phyloP scores from a whole-genome alignment of 805 yeast species.

The Candida hispaniensis region DNA sequence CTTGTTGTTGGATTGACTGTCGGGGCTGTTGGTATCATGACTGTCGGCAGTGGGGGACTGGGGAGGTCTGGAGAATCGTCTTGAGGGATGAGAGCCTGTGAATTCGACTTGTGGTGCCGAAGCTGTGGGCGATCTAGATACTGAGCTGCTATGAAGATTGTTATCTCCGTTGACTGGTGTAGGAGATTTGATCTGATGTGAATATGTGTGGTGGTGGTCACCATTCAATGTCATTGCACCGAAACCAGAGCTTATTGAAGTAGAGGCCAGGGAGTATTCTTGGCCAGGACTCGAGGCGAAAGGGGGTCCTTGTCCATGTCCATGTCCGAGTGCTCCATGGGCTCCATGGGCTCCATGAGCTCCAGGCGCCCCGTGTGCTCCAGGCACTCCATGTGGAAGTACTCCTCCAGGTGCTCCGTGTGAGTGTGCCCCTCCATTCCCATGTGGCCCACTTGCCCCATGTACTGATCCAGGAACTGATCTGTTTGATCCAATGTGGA shows the following conservation, averaged over 20 bases:
- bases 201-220: no score
- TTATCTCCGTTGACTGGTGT: conserved; percentile 10
- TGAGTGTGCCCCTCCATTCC: conserved; percentile 3
- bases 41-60: conserved; percentile 1
- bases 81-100: conserved; percentile 3
- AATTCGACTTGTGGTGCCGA: conserved; percentile 2
- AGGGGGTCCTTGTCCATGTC: no score
- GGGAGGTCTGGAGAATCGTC: conserved; percentile 1
- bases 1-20: conserved; percentile 6
- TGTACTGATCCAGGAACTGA: conserved; percentile 13
- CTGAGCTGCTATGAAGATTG: conserved; percentile 1
- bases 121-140: no score
- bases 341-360: neutral
- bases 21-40: conserved; percentile 1
- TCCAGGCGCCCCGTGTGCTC: neutral
- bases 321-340: no score
- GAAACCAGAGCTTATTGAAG: neutral
- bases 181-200: conserved; percentile 7
- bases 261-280: conserved; percentile 5
- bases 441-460: conserved; percentile 4
- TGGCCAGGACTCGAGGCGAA: conserved; percentile 3
- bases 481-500: conserved; percentile 10
- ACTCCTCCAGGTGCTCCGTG: neutral
- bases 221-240: no score
- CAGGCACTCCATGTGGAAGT: neutral